Percentiles rank a stretch among this genome's conserved stretches.
Evolutionary conservation across 2,329 filamentous ascomycete genomes (phyloP).

Genomic region (Exophiala viscosa): DNA sequence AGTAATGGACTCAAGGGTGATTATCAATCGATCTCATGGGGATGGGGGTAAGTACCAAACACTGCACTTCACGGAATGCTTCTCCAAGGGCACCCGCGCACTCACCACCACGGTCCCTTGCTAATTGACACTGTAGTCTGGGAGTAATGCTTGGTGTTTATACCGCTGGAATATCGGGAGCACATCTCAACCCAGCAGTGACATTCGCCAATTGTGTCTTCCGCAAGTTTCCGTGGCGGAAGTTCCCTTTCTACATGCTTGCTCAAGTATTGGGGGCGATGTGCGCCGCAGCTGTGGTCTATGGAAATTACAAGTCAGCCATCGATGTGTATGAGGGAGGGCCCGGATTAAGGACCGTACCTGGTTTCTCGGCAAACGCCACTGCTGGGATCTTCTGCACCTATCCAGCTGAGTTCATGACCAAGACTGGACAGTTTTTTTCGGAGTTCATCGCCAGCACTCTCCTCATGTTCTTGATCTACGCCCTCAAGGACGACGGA

Average conservation of each 20-base stretch:
- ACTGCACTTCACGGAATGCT: not conserved
- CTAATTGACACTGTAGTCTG: constrained; percentile 43
- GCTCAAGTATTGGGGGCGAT: constrained; percentile 67
- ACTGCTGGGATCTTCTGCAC: constrained; percentile 72
- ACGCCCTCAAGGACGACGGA: constrained; percentile 56
- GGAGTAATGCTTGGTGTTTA: constrained; percentile 69
- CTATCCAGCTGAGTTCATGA: constrained; percentile 62
- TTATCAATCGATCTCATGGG: constrained; percentile 53
- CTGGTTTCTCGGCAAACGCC: constrained; percentile 49
- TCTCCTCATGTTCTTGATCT: constrained; percentile 69
- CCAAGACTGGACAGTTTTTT: constrained; percentile 65
- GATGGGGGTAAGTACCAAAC: constrained; percentile 41
- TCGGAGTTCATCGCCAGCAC: constrained; percentile 66
- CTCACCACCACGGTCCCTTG: not conserved
- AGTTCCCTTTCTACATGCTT: constrained; percentile 63
- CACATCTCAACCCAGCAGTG: constrained; percentile 62
- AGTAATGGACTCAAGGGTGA: constrained; percentile 44
- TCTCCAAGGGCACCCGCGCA: too few species aligned
- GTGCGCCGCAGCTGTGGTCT: constrained; percentile 57
- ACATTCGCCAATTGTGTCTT: constrained; percentile 59
- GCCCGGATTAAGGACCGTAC: constrained; percentile 53
- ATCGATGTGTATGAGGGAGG: constrained; percentile 48
- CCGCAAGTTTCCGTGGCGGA: constrained; percentile 65
- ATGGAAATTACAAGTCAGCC: constrained; percentile 62
- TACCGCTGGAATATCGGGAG: constrained; percentile 56